These are phyloP conservation scores for Phytophthora meadii DNA, from an alignment of 352 stramenopile genomes.

Conservation along the genomic window DNA sequence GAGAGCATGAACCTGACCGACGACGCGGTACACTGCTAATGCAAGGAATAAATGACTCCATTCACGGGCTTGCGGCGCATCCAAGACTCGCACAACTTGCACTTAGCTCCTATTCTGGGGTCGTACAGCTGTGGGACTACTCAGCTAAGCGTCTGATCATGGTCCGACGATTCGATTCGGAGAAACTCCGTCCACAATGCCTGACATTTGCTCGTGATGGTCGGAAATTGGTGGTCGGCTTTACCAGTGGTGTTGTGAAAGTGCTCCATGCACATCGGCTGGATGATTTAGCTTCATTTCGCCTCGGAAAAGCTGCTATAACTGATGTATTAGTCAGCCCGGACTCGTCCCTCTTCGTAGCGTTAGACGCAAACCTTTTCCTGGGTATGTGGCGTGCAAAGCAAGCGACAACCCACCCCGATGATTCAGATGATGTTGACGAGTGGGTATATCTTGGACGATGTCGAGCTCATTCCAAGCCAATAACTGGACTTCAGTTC, in stretches of 20 bases:
- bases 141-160: slow-evolving; percentile 82
- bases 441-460: slow-evolving; percentile 90
- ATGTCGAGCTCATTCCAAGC: slow-evolving; percentile 73
- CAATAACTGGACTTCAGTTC: slow-evolving; percentile 92
- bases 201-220: slow-evolving; percentile 84
- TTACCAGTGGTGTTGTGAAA: slow-evolving; percentile 88
- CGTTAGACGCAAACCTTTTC: slow-evolving; percentile 75
- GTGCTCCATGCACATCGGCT: slow-evolving; percentile 81
- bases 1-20: slow-evolving; percentile 85
- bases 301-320: slow-evolving; percentile 75
- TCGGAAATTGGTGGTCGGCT: slow-evolving; percentile 85
- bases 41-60: slow-evolving; percentile 91
- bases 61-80: slow-evolving; percentile 82
- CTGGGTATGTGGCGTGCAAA: slow-evolving; percentile 83
- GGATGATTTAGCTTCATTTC: slow-evolving; percentile 78
- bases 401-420: slow-evolving; percentile 18
- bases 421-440: slow-evolving; percentile 23
- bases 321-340: slow-evolving; percentile 79
- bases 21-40: slow-evolving; percentile 91
- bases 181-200: slow-evolving; percentile 77
- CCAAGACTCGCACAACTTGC: slow-evolving; percentile 78
- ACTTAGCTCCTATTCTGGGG: slow-evolving; percentile 82
- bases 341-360: slow-evolving; percentile 80
- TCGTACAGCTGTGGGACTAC: slow-evolving; percentile 94
- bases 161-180: slow-evolving; percentile 74